Evolutionary conservation across 495 filamentous ascomycete species (phyloP).

Genomic region (Pyrenula aspistea): DNA sequence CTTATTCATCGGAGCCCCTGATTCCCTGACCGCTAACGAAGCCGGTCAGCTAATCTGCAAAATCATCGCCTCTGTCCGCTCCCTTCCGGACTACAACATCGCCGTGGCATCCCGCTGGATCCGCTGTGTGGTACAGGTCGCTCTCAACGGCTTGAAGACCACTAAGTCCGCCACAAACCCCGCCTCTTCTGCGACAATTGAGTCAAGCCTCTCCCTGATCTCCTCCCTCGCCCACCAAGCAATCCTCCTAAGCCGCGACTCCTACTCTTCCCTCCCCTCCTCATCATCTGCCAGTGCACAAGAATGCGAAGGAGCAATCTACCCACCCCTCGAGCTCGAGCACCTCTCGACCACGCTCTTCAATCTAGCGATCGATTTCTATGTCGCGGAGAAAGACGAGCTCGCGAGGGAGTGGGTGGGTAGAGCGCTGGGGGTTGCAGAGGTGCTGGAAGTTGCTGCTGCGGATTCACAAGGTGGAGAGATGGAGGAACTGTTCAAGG

Average conservation of each 20-base stretch:
- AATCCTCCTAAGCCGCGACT: neutral
- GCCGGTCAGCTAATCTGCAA: neutral
- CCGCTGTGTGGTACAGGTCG: slow-evolving; percentile 56
- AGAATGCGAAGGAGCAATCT: slow-evolving; percentile 24
- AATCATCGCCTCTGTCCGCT: neutral
- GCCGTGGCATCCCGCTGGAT: slow-evolving; percentile 56
- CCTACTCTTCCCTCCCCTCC: neutral
- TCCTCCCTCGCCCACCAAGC: neutral
- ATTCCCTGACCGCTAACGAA: neutral
- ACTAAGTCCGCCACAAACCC: neutral
- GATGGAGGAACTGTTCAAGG: neutral
- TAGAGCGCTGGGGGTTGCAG: neutral
- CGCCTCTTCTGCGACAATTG: neutral
- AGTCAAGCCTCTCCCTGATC: neutral
- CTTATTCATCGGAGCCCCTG: neutral
- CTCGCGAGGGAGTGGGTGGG: neutral
- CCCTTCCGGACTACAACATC: slow-evolving; percentile 18
- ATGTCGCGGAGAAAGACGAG: slow-evolving; percentile 19
- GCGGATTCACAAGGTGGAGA: neutral
- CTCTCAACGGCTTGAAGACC: slow-evolving; percentile 20
- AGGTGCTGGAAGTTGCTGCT: neutral
- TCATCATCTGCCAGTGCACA: neutral
- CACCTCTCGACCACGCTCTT: slow-evolving; percentile 67
- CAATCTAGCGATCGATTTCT: slow-evolving; percentile 67
- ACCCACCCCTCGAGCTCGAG: slow-evolving; percentile 60